Evolutionary conservation across 2,329 filamentous ascomycete genomes (phyloP), one percentile per base, ranked within the genome.

Genomic region (Xylaria sp.): DNA sequence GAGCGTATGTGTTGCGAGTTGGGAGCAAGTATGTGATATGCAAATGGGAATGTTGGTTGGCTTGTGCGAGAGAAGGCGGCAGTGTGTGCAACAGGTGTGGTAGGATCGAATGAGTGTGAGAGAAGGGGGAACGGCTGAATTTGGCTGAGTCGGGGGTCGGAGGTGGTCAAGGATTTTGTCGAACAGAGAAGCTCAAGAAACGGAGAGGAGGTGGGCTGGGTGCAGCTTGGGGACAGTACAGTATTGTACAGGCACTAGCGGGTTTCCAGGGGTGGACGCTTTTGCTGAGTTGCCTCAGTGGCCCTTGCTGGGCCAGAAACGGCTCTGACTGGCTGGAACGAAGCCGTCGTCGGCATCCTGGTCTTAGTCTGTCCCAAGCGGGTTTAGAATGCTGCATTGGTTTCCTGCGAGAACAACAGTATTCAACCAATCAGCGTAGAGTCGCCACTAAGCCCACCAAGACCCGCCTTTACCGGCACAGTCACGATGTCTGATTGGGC

Each of bases 81-180:
- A 63, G 72, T 66, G 65, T 65, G 65, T 71, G 72, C 37, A 51
- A 64, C 25, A 48, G 60, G 70, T 66, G 56, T 69, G 70, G 69
- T 72, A 73, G 69, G 70, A 73, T 71, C 69, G 72, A 71, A 64
- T 73, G 65, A 71, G 64, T 65, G 69, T 58, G 65, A 69, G 64
- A 70, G 69, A 70, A 67, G 67, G 67, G 70, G 66, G 65, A 73
- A 66, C 61, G 41, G 57, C 64, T 62, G 69, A 66, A 61, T 39
- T 65, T 55, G 67, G 67, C 62, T 63, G 46, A 44, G 67, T 72
- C 62, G 67, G 69, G 66, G 69, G 58, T 65, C 65, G 69, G 71
- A 70, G 62, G 67, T 48, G 67, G 66, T 64, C 63, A 70, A 70
- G 71, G 71, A 70, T 73, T 73, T 73, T 73, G 71, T 72, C 72